A percentile compares a stretch with the other conserved stretches of the same genome.
phyloP scores from a whole-genome alignment of 352 stramenopile genomes.

The Globisporangium barbulae region DNA sequence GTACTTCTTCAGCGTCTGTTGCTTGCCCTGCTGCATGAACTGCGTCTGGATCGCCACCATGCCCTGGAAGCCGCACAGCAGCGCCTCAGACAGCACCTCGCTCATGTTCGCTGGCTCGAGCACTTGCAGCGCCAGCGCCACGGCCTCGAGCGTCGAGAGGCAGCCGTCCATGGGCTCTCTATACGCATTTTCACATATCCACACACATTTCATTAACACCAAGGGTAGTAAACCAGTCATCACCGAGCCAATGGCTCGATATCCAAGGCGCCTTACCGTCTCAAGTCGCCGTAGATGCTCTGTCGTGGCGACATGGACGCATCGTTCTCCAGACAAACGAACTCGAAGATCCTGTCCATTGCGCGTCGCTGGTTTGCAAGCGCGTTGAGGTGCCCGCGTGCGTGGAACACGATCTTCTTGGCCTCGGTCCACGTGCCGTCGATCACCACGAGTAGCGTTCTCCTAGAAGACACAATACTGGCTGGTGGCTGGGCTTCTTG shows the following conservation, averaged over 20 bases:
- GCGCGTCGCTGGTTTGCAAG: constrained; percentile 24
- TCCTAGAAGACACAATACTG: neutral
- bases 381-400: constrained; percentile 33
- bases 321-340: constrained; percentile 38
- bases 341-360: constrained; percentile 34
- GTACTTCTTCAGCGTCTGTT: constrained; percentile 31
- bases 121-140: constrained; percentile 41
- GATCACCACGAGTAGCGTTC: constrained; percentile 52
- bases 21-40: constrained; percentile 32
- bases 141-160: constrained; percentile 70
- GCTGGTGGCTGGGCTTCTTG: neutral
- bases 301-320: constrained; percentile 1
- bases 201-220: neutral
- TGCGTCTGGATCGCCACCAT: constrained; percentile 61
- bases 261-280: constrained; percentile 22
- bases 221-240: neutral
- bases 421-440: constrained; percentile 82
- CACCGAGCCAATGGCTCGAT: neutral
- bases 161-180: constrained; percentile 76
- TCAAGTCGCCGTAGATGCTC: constrained; percentile 68
- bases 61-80: constrained; percentile 41
- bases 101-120: constrained; percentile 33
- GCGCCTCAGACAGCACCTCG: constrained; percentile 19
- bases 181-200: neutral
- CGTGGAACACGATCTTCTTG: constrained; percentile 71